phyloP scores from a whole-genome alignment of 495 filamentous ascomycete genomes.

The Gamarada debralockiae region DNA sequence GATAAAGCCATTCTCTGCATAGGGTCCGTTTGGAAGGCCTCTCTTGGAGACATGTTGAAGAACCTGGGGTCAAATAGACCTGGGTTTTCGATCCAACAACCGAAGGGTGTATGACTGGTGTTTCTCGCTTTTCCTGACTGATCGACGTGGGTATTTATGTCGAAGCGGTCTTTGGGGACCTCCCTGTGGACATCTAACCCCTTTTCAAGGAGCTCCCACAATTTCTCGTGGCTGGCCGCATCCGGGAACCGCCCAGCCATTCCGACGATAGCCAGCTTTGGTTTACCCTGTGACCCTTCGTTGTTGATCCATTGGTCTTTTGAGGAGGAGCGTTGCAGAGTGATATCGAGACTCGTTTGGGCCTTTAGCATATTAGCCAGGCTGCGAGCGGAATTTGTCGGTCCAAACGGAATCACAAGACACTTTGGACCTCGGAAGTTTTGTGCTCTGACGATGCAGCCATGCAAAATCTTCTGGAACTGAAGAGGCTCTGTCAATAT shows the following conservation, averaged over 20 bases:
- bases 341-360: conserved; percentile 36
- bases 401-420: conserved; percentile 24
- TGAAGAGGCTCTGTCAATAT: conserved; percentile 53
- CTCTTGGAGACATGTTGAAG: conserved; percentile 55
- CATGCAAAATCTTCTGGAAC: conserved; percentile 54
- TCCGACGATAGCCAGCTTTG: conserved; percentile 40
- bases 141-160: conserved; percentile 36
- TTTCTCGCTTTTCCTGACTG: conserved; percentile 29
- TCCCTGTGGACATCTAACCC: conserved; percentile 33
- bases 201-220: conserved; percentile 42
- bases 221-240: conserved; percentile 38
- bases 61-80: conserved; percentile 55
- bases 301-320: background rate
- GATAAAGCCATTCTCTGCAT: conserved; percentile 52
- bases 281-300: conserved; percentile 25
- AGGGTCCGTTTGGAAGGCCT: conserved; percentile 58
- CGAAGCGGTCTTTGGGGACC: conserved; percentile 43
- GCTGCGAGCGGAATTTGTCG: conserved; percentile 22
- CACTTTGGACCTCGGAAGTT: conserved; percentile 37
- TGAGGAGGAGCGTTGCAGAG: conserved; percentile 32
- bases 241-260: conserved; percentile 36
- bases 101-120: conserved; percentile 35
- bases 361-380: conserved; percentile 35
- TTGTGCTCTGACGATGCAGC: conserved; percentile 41
- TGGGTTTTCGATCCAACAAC: conserved; percentile 50